Conservation (phyloP, 78 protist species). For the Protostelium mycophagum region DNA sequence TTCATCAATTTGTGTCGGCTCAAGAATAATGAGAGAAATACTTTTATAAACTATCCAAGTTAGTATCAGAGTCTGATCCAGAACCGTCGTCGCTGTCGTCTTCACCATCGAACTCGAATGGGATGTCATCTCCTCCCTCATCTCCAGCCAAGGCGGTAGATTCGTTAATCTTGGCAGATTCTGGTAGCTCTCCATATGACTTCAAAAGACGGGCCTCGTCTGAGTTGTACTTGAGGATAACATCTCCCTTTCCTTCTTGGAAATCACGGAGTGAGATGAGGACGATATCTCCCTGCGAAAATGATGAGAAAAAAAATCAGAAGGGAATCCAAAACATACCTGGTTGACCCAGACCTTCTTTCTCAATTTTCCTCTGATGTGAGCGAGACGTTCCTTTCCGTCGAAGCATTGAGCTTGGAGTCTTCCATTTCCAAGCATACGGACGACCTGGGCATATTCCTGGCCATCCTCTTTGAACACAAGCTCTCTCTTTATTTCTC, state of each 20-base stretch:
- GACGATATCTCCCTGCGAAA: constrained; percentile 85
- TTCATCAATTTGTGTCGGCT: no score
- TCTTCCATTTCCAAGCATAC: constrained; percentile 97
- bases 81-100: constrained; percentile 9
- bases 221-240: constrained; percentile 87
- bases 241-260: constrained; percentile 96
- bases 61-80: no score
- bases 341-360: constrained; percentile 80
- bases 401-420: constrained; percentile 95
- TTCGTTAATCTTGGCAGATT: constrained; percentile 67
- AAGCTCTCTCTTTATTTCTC: constrained; percentile 87
- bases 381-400: constrained; percentile 87
- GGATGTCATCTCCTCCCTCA: constrained; percentile 37
- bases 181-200: constrained; percentile 90
- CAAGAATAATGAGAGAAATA: no score
- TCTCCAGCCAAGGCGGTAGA: constrained; percentile 42
- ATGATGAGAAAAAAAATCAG: not conserved
- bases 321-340: not conserved
- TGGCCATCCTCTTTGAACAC: constrained; percentile 97
- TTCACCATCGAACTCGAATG: constrained; percentile 57
- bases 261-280: constrained; percentile 92
- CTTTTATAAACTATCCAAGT: no score
- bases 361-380: constrained; percentile 94
- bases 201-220: constrained; percentile 94
- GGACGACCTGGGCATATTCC: constrained; percentile 91